Conservation (phyloP, 192 early-diverging fungal species). For the Dissophora ornata region DNA sequence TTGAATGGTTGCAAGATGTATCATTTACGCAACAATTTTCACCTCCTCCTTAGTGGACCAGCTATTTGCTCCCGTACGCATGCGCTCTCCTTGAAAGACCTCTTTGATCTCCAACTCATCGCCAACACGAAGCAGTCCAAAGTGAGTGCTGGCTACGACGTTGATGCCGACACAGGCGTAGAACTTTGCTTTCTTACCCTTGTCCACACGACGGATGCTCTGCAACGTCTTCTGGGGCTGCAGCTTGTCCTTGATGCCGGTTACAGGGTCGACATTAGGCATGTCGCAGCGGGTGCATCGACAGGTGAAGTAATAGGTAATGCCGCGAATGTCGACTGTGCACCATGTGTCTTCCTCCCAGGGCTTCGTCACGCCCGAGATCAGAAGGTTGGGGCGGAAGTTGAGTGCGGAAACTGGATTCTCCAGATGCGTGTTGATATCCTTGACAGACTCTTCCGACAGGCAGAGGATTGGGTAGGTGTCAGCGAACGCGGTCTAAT, state of each 20-base stretch:
- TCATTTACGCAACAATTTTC: too few relatives aligned
- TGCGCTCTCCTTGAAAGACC: conserved; percentile 42
- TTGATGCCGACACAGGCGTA: conserved; percentile 62
- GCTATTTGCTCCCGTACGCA: conserved; percentile 25
- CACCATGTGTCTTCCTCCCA: conserved; percentile 82
- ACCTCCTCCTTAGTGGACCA: conserved; percentile 37
- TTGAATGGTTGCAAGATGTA: too few relatives aligned
- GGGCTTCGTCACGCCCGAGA: conserved; percentile 57
- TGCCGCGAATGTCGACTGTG: conserved; percentile 58
- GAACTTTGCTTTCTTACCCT: conserved; percentile 57
- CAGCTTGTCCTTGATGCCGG: conserved; percentile 61
- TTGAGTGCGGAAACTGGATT: conserved; percentile 60
- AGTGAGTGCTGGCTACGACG: conserved; percentile 31
- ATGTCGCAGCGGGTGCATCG: conserved; percentile 72
- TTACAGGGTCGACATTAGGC: conserved; percentile 65
- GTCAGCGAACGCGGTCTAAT: conserved; percentile 82
- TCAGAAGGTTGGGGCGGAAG: conserved; percentile 85
- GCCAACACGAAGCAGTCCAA: conserved; percentile 32
- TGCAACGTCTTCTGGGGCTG: conserved; percentile 67
- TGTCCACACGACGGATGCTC: conserved; percentile 63
- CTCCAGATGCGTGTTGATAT: conserved; percentile 70
- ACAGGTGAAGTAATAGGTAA: conserved; percentile 64
- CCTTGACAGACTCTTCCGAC: conserved; percentile 65
- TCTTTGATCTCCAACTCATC: conserved; percentile 48
- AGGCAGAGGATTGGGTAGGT: conserved; percentile 78